Evolutionary conservation across 306 rosid genomes (phyloP).

Genomic region (Citrullus amarus): DNA sequence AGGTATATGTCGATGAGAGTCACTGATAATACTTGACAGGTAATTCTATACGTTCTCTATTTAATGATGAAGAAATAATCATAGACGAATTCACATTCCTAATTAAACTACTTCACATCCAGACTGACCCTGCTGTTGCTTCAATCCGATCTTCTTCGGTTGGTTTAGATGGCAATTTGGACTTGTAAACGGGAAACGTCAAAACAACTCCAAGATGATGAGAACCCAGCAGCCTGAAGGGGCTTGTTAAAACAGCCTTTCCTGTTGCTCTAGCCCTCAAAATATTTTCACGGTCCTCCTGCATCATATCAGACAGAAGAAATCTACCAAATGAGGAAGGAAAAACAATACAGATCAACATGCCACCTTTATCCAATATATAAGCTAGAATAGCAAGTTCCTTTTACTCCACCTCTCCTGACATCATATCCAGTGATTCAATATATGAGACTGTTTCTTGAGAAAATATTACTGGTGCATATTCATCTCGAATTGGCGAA

Average conservation of each 20-base stretch:
- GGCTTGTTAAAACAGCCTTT: slow-evolving; percentile 94
- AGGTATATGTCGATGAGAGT: not conserved
- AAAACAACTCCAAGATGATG: slow-evolving; percentile 98
- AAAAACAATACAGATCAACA: not conserved
- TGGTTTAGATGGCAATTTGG: slow-evolving; percentile 62
- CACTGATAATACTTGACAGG: not conserved
- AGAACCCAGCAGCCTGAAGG: slow-evolving; percentile 77
- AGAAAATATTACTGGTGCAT: slow-evolving; percentile 87
- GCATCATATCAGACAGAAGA: slow-evolving; percentile 12
- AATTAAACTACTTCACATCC: not conserved
- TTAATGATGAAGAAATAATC: not conserved
- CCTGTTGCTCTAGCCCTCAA: slow-evolving; percentile 96
- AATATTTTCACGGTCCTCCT: slow-evolving; percentile 97
- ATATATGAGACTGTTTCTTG: slow-evolving; percentile 86
- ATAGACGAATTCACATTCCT: not conserved
- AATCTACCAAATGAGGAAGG: not conserved
- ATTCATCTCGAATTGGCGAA: slow-evolving; percentile 75
- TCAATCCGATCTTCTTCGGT: slow-evolving; percentile 50
- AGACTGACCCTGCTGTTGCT: slow-evolving; percentile 87
- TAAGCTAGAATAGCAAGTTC: slow-evolving; percentile 4
- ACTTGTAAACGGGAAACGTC: slow-evolving; percentile 95
- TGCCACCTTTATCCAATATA: not conserved
- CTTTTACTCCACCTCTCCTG: slow-evolving; percentile 63
- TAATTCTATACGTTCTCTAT: not conserved
- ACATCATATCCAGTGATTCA: slow-evolving; percentile 97